Evolutionary conservation across 805 yeast species (phyloP).

Genomic region (Candida quercuum): DNA sequence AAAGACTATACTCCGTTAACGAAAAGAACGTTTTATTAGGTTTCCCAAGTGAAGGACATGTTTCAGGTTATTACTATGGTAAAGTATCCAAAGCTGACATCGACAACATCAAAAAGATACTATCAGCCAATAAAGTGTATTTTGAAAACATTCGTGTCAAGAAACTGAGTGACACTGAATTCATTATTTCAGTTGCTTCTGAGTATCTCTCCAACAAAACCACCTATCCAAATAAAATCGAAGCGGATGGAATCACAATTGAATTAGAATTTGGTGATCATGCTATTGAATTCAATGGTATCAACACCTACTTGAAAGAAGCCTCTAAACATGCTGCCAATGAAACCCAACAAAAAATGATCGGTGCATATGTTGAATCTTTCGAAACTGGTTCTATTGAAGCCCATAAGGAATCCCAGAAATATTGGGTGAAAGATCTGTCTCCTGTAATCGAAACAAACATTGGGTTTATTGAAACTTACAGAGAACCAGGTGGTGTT

Average conservation of each 20-base stretch:
- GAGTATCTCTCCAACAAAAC: slow-evolving; percentile 44
- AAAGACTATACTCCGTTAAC: slow-evolving; percentile 44
- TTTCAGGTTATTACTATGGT: slow-evolving; percentile 65
- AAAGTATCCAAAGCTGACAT: slow-evolving; percentile 54
- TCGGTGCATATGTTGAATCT: slow-evolving; percentile 59
- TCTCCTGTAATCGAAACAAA: slow-evolving; percentile 77
- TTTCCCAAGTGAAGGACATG: slow-evolving; percentile 72
- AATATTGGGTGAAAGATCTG: slow-evolving; percentile 81
- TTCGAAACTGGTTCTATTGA: slow-evolving; percentile 79
- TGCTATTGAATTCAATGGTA: slow-evolving; percentile 52
- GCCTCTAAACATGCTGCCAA: slow-evolving; percentile 69
- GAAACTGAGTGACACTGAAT: slow-evolving; percentile 43
- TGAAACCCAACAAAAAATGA: slow-evolving; percentile 62
- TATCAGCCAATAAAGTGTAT: slow-evolving; percentile 58
- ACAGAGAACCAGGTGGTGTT: slow-evolving; percentile 87
- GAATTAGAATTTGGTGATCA: slow-evolving; percentile 76
- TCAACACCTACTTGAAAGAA: slow-evolving; percentile 47
- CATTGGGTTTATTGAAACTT: slow-evolving; percentile 88
- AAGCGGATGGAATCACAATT: slow-evolving; percentile 36
- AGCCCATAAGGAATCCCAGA: slow-evolving; percentile 81
- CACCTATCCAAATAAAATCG: slow-evolving; percentile 45
- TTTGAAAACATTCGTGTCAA: slow-evolving; percentile 78
- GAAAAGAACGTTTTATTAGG: slow-evolving; percentile 57
- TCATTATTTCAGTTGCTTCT: slow-evolving; percentile 66
- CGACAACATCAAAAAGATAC: slow-evolving; percentile 58